Conservation (phyloP, 179 eudicot species). For the Patellifolia procumbens region DNA sequence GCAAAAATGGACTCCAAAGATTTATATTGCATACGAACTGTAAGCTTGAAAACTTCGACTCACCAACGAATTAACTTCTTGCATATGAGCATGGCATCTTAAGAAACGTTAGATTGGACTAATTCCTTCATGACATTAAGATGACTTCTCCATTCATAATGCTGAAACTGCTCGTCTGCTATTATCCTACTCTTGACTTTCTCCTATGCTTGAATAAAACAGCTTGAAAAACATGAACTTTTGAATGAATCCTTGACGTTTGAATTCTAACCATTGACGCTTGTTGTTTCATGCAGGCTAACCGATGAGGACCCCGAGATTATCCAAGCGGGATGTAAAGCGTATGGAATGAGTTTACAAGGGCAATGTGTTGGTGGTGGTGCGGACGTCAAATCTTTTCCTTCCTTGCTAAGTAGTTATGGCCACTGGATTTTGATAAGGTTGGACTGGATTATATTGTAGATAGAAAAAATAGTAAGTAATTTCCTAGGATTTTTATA, state of each 20-base stretch:
- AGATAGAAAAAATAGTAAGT: constrained; percentile 20
- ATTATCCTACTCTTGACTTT: background rate
- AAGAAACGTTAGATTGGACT: background rate
- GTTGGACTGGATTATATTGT: constrained; percentile 24
- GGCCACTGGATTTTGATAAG: constrained; percentile 40
- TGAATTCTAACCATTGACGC: background rate
- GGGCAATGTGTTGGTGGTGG: background rate
- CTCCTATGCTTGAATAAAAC: background rate
- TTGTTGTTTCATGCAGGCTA: constrained; percentile 30
- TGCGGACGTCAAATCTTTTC: background rate
- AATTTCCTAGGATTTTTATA: background rate
- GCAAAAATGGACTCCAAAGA: background rate
- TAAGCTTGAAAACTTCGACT: background rate
- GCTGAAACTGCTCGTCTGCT: background rate
- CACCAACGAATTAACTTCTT: background rate
- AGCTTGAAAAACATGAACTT: background rate
- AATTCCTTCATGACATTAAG: background rate
- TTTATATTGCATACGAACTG: background rate
- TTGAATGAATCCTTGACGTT: background rate
- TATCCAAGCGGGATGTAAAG: constrained; percentile 6
- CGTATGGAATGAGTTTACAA: background rate
- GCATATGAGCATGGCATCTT: background rate
- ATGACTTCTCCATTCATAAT: background rate
- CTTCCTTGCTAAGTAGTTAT: constrained; percentile 4
- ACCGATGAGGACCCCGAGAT: constrained; percentile 9